Percentiles rank a stretch among this genome's conserved stretches.
These are phyloP conservation scores for Globisporangium uncinulatum DNA, from an alignment of 352 stramenopile genomes.

Conservation along the genomic window DNA sequence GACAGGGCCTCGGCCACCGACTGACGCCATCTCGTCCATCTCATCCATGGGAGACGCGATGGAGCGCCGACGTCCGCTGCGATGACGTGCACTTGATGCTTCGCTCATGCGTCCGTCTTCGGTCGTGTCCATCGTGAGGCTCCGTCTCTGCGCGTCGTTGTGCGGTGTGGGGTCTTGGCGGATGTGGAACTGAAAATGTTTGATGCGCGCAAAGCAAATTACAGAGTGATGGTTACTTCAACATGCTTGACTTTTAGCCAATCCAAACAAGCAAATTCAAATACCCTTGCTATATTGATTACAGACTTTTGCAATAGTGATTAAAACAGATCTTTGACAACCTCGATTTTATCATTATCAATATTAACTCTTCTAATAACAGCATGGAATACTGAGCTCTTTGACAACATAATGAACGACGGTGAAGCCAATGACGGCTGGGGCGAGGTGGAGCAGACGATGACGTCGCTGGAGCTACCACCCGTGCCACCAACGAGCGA, in stretches of 20 bases:
- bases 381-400: too few species aligned
- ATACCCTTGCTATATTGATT: neutral
- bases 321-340: too few species aligned
- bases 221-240: constrained; percentile 51
- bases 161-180: neutral
- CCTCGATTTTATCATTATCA: too few species aligned
- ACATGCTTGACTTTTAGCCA: constrained; percentile 12
- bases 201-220: constrained; percentile 3
- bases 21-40: constrained; percentile 32
- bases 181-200: constrained; percentile 9
- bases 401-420: neutral
- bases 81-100: constrained; percentile 53
- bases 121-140: constrained; percentile 24
- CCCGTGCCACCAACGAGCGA: constrained; percentile 68
- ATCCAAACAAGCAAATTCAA: neutral
- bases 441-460: constrained; percentile 48
- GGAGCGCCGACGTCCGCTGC: constrained; percentile 20
- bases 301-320: too few species aligned
- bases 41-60: constrained; percentile 32
- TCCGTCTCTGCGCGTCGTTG: neutral
- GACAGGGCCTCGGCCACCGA: constrained; percentile 4
- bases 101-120: constrained; percentile 71
- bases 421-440: constrained; percentile 20
- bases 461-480: constrained; percentile 46
- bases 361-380: too few species aligned